Base-by-base conservation (phyloP, 371 early-diverging fungal genomes). In the Rhizopus delemar region DNA sequence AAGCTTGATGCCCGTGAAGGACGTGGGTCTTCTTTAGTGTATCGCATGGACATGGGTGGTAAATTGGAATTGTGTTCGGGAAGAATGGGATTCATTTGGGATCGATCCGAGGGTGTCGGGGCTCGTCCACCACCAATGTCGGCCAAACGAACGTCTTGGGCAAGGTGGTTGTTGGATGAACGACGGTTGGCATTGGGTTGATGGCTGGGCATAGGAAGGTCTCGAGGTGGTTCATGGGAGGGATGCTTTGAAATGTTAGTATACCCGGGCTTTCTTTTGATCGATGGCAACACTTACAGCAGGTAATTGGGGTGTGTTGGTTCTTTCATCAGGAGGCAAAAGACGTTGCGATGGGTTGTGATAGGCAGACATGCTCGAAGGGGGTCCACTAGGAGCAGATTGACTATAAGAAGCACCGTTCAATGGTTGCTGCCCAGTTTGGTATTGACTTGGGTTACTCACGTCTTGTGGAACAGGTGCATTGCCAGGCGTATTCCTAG, bases 381-480 rank as follows among this genome's bases (percentile, higher is more conserved):
- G 65, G 46, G 75, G 70, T 4, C 72, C 70, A 8, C 57, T 56
- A 12, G 75, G 73, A 33, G 63, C 75, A 12, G 66, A 65, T 46
- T 70, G 68, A 53, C 33, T 51, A 43, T 55, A 63, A 16, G 73
- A 62, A 2, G 60, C 61, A 16, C 78, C 75, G 34, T 69, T 68
- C 5, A 75, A 34, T 1, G 78, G 65, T 38, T 66, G 66, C 35
- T 69, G 63, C 16, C 66, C 69, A 46, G 58, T 73, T 57, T 74
- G 75, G 55, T 78, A 78, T 61, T 75, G 78, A 33, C 71, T 75
- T n/a, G 78, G 78, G 49, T 78, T 78, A 43, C 81, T 85, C 46
- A 86, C 83, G 65, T 86, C 88, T 58, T 83, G 85, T 35, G 85
- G 87, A 4, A 76, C 75, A 34, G 86, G 85, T 22, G 82, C 85